A percentile compares a stretch with the other conserved stretches of the same genome.
Evolutionary conservation across 805 yeast genomes (phyloP).

Genomic region (Metschnikowia kunwiensis): DNA sequence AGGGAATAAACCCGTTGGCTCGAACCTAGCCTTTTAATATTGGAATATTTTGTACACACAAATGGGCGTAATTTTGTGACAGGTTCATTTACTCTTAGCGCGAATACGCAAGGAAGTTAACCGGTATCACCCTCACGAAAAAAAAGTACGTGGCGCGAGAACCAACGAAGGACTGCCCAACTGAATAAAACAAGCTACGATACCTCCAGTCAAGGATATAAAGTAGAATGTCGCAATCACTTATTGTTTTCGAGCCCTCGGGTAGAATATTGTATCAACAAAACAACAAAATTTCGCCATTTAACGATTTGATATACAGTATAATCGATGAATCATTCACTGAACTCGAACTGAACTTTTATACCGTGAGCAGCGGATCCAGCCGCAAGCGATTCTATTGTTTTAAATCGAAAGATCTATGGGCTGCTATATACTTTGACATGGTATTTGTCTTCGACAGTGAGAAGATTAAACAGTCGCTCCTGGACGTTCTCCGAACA

Average conservation of each 20-base stretch:
- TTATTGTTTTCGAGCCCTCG: conserved; percentile 34
- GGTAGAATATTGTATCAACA: conserved; percentile 37
- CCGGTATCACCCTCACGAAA: neutral
- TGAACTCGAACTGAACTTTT: conserved; percentile 34
- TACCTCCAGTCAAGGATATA: too few species aligned
- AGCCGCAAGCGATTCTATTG: conserved; percentile 37
- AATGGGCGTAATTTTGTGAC: neutral
- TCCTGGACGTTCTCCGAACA: conserved; percentile 33
- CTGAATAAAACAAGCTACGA: too few species aligned
- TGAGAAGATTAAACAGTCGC: conserved; percentile 33
- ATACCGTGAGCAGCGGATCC: conserved; percentile 23
- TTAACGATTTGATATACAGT: conserved; percentile 36
- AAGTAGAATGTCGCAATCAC: conserved; percentile 40
- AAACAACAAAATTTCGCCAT: conserved; percentile 35
- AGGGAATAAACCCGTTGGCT: too few species aligned
- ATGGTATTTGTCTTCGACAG: conserved; percentile 38
- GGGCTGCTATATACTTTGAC: conserved; percentile 40
- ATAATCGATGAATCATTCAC: conserved; percentile 35
- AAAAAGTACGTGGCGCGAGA: conserved; percentile 1
- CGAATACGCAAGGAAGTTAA: neutral
- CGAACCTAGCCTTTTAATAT: too few species aligned
- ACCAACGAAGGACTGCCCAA: neutral
- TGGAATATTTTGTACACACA: neutral
- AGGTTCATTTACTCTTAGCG: neutral
- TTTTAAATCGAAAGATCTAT: conserved; percentile 24